These are phyloP conservation scores for Calonectria crousiana DNA, from an alignment of 2,329 filamentous ascomycete genomes.

Conservation along the genomic window DNA sequence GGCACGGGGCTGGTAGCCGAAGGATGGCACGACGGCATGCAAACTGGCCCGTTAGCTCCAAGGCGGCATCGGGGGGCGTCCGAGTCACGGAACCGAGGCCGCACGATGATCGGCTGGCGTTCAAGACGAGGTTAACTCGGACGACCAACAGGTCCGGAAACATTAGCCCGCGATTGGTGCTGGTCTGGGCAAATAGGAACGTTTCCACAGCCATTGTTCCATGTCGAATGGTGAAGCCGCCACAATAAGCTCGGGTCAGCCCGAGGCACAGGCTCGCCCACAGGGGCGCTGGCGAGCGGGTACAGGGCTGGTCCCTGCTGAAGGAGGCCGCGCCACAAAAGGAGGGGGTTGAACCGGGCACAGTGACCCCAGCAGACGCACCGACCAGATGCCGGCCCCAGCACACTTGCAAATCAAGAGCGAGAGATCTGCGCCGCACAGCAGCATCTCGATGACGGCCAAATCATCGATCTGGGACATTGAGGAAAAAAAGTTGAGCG, in stretches of 20 bases:
- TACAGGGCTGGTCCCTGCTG: neutral
- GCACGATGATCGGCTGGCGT: neutral
- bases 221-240: constrained; percentile 1
- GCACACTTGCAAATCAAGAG: neutral
- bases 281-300: neutral
- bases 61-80: neutral
- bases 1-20: neutral
- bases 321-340: neutral
- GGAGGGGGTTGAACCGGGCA: neutral
- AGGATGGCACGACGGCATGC: neutral
- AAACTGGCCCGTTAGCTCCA: neutral
- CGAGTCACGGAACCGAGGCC: neutral
- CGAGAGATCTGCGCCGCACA: constrained; percentile 5
- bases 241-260: constrained; percentile 9
- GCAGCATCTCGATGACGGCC: neutral
- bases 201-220: neutral
- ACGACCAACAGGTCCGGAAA: neutral
- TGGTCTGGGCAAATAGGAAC: neutral
- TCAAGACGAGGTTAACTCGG: neutral
- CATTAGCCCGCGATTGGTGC: neutral
- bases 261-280: constrained; percentile 4
- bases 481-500: neutral
- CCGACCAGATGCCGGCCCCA: neutral
- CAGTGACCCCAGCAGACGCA: neutral
- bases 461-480: neutral